Percentiles rank a stretch among this genome's conserved stretches.
Evolutionary conservation across 495 filamentous ascomycete genomes (phyloP).

Genomic region (Aspergillus hancockii): DNA sequence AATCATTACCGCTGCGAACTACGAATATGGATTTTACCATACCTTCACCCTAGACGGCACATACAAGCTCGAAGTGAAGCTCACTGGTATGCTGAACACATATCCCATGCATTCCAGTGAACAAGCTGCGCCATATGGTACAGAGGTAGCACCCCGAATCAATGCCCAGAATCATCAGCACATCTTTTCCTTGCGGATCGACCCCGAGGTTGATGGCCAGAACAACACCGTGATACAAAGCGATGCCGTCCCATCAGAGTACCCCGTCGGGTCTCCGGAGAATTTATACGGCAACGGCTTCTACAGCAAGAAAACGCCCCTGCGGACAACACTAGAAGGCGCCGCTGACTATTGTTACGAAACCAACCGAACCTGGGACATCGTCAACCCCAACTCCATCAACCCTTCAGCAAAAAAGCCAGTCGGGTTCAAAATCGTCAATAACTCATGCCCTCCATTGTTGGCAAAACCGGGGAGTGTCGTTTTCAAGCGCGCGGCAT

Average conservation of each 20-base stretch:
- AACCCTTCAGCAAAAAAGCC: constrained; percentile 77
- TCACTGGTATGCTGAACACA: constrained; percentile 85
- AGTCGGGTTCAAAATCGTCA: constrained; percentile 76
- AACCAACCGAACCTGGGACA: constrained; percentile 75
- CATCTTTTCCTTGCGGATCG: constrained; percentile 86
- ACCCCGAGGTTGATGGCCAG: constrained; percentile 77
- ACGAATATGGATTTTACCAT: constrained; percentile 84
- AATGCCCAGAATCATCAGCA: constrained; percentile 82
- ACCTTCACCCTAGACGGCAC: constrained; percentile 86
- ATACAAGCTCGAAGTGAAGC: constrained; percentile 77
- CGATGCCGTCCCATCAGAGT: constrained; percentile 52
- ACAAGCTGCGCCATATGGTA: constrained; percentile 70
- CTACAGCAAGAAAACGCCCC: constrained; percentile 65
- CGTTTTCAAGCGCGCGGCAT: constrained; percentile 75
- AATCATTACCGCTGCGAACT: constrained; percentile 78
- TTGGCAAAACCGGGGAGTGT: constrained; percentile 70
- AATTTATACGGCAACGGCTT: constrained; percentile 77
- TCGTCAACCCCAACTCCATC: constrained; percentile 67
- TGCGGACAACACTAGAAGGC: constrained; percentile 54
- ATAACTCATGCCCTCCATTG: constrained; percentile 74
- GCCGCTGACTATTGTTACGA: constrained; percentile 63
- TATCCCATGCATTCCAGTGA: constrained; percentile 59
- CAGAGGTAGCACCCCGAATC: constrained; percentile 82
- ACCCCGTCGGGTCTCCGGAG: constrained; percentile 64
- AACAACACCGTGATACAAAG: constrained; percentile 70